phyloP scores from a whole-genome alignment of 1,284 basidiomycete species.

The Sporisorium scitamineum region DNA sequence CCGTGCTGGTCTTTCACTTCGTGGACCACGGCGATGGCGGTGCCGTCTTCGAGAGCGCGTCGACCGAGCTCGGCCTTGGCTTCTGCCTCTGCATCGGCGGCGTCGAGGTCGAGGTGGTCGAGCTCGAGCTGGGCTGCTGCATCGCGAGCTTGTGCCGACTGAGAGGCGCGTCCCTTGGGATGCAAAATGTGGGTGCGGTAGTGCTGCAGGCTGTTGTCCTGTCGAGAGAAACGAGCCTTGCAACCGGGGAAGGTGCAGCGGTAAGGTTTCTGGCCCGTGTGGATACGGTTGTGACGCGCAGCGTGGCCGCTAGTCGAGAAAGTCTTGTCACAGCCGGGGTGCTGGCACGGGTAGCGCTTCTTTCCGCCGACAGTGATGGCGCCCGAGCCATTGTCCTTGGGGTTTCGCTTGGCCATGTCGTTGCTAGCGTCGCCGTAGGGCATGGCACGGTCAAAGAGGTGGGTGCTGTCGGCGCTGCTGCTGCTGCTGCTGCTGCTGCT shows the following conservation, averaged over 20 bases:
- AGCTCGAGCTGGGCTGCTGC: constrained; percentile 46
- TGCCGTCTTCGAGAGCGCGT: constrained; percentile 62
- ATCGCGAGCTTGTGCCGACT: constrained; percentile 43
- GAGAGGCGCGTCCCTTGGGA: constrained; percentile 57
- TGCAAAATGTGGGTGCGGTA: constrained; percentile 67
- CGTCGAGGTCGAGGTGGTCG: constrained; percentile 40
- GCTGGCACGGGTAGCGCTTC: constrained; percentile 74
- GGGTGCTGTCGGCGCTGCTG: constrained; percentile 40
- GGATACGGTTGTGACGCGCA: constrained; percentile 80
- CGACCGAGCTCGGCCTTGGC: constrained; percentile 58
- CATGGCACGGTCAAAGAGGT: constrained; percentile 36
- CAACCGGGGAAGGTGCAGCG: constrained; percentile 68
- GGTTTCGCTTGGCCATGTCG: constrained; percentile 22
- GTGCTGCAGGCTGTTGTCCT: constrained; percentile 68
- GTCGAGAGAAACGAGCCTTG: constrained; percentile 67
- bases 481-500: constrained; percentile 37
- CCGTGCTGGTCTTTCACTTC: constrained; percentile 60
- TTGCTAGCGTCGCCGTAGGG: constrained; percentile 35
- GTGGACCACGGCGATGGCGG: constrained; percentile 64
- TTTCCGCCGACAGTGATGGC: constrained; percentile 66
- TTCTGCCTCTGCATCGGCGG: constrained; percentile 52
- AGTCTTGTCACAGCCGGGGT: constrained; percentile 75
- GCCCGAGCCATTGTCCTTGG: constrained; percentile 43
- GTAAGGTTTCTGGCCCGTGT: constrained; percentile 73
- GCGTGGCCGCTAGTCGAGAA: constrained; percentile 87